These are phyloP conservation scores for Saturnispora zaruensis DNA, from an alignment of 805 yeast genomes.

Conservation along the genomic window DNA sequence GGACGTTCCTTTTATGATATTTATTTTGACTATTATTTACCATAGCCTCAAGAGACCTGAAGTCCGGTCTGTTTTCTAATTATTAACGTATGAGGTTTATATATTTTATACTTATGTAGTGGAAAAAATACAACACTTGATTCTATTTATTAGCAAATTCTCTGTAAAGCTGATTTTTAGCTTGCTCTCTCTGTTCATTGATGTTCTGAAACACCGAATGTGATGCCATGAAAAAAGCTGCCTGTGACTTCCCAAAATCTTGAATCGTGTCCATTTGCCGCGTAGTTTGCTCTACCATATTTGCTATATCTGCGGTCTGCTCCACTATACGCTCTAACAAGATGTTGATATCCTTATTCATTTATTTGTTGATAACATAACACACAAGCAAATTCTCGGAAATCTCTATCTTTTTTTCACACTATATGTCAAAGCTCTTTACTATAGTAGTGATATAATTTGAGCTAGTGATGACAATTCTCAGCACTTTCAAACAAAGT, in stretches of 20 bases:
- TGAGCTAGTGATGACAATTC: not conserved
- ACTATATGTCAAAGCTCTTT: not conserved
- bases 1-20: not conserved
- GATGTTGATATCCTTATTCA: constrained; percentile 10
- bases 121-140: not conserved
- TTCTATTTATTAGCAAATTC: not conserved
- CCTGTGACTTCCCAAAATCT: constrained; percentile 23
- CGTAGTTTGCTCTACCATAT: constrained; percentile 18
- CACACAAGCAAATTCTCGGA: not conserved
- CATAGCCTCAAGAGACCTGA: not conserved
- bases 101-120: not conserved
- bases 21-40: not conserved
- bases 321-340: constrained; percentile 18
- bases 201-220: constrained; percentile 24
- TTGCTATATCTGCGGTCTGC: constrained; percentile 18
- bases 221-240: constrained; percentile 25
- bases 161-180: not conserved
- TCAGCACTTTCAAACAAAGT: not conserved
- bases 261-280: constrained; percentile 23
- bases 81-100: constrained; percentile 10
- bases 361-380: not conserved
- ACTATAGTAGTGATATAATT: not conserved
- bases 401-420: not conserved
- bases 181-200: constrained; percentile 21
- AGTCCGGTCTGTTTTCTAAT: not conserved